phyloP scores from a whole-genome alignment of 2,329 filamentous ascomycete genomes.

The Diaporthe aspalathi region DNA sequence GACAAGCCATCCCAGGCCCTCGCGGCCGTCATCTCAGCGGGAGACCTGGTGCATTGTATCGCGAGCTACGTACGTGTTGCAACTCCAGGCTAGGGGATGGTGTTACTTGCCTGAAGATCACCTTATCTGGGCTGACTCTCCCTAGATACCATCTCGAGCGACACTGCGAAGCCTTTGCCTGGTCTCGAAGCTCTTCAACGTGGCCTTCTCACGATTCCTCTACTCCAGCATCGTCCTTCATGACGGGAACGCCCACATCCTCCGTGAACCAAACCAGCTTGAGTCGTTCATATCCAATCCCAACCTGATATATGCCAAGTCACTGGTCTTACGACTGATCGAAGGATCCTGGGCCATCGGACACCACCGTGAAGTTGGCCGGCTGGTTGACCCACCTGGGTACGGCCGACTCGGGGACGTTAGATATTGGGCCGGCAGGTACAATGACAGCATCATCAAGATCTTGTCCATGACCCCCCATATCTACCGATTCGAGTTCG shows the following conservation, averaged over 20 bases:
- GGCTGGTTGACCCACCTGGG: conserved; percentile 22
- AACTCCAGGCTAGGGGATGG: too few species aligned
- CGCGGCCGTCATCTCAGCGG: conserved; percentile 3
- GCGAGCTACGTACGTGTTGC: conserved; percentile 7
- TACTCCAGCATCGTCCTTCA: conserved; percentile 35
- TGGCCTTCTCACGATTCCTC: conserved; percentile 27
- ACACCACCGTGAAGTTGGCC: conserved; percentile 29
- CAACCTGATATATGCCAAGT: not conserved
- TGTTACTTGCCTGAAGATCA: too few species aligned
- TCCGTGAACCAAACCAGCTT: conserved; percentile 21
- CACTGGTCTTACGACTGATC: conserved; percentile 22
- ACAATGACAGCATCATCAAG: conserved; percentile 25
- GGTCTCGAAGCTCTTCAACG: conserved; percentile 29
- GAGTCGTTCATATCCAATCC: not conserved
- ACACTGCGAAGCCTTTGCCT: conserved; percentile 25
- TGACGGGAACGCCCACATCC: conserved; percentile 29
- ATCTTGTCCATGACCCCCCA: conserved; percentile 3
- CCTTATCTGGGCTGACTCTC: not conserved
- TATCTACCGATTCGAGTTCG: conserved; percentile 28
- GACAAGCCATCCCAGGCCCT: not conserved
- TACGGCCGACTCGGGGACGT: conserved; percentile 31
- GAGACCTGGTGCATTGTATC: conserved; percentile 33
- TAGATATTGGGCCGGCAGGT: conserved; percentile 26
- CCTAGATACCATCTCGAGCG: not conserved
- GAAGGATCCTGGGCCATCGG: conserved; percentile 34